Evolutionary conservation across 2,329 filamentous ascomycete species (phyloP), one percentile per base, ranked within the genome.

Genomic region (Fusarium sp.): DNA sequence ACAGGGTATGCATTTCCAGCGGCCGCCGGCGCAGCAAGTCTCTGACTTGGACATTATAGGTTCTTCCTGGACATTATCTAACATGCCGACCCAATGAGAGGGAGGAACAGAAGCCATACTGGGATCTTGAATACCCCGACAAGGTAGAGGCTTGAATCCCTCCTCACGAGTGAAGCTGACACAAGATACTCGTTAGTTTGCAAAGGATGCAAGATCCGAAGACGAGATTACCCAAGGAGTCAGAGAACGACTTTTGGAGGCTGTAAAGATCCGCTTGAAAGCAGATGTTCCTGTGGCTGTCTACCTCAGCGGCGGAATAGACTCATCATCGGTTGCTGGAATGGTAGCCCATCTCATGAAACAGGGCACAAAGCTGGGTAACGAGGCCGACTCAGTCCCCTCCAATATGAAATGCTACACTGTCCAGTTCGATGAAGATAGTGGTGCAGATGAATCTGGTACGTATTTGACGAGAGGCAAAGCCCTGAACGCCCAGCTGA

Each of bases 371-470:
- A 23, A 51, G 7, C 13, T 51, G 6, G 49, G 49, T 1, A 51
- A 46, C 3, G 41, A 51, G 6, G 27, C 17, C 2, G 46, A 36
- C 7, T 36, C 25, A 8, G 8, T 29, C 3, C 49, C 49, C 1
- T 46, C 49, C 2, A 51, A 36, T n/a, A 51, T 51, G 41, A 51
- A 37, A 14, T 51, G 49, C 3, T 51, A 46, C 9, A 51, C 49
- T 10, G 41, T 51, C 6, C 41, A 51, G 3, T 51, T 51, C 3
- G 41, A 51, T 29, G 32, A 51, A 13, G 49, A 29, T 1, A 51
- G 49, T 2, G 49, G 49, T 15, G 41, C 49, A 4, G 41, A 51
- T 3, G 41, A 51, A 21, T 51, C 41, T 1, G 41, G 49, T 51
- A 31, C 2, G 39, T 19, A 19, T 15, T 8, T 3, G 3, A 4